Conservation (phyloP, 805 yeast genomes). For the Debaryomyces tyrocola region DNA sequence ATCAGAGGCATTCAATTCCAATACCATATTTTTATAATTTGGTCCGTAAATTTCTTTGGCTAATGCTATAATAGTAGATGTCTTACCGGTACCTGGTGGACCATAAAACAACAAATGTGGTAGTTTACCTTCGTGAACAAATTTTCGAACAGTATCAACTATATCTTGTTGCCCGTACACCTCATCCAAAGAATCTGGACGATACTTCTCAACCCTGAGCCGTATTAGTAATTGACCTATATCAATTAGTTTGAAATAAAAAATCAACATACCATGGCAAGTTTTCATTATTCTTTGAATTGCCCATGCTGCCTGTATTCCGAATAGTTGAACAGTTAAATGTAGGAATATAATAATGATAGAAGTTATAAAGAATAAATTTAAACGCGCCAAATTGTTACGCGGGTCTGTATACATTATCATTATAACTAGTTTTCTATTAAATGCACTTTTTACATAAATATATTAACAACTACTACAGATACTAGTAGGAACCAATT, state of each 20-base stretch:
- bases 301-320: not conserved
- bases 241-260: not conserved
- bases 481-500: conserved; percentile 15
- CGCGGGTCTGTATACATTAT: not conserved
- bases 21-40: conserved; percentile 80
- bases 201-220: conserved; percentile 84
- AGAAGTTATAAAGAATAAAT: not conserved
- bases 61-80: conserved; percentile 83
- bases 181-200: conserved; percentile 82
- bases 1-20: conserved; percentile 94
- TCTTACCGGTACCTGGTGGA: conserved; percentile 94
- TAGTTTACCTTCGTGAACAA: conserved; percentile 76
- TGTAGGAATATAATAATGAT: too few relatives aligned
- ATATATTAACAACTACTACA: conserved; percentile 5
- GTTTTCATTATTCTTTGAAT: conserved; percentile 35
- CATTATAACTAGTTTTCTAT: not conserved
- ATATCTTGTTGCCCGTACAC: conserved; percentile 90
- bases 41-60: conserved; percentile 86
- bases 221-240: conserved; percentile 15
- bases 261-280: conserved; percentile 52
- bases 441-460: not conserved
- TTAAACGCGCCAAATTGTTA: not conserved
- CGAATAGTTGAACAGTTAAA: not conserved
- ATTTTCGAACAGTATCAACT: conserved; percentile 79
- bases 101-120: conserved; percentile 95